These are phyloP conservation scores for Cystobasidium onofrii DNA, from an alignment of 768 basidiomycete species.

Conservation along the genomic window DNA sequence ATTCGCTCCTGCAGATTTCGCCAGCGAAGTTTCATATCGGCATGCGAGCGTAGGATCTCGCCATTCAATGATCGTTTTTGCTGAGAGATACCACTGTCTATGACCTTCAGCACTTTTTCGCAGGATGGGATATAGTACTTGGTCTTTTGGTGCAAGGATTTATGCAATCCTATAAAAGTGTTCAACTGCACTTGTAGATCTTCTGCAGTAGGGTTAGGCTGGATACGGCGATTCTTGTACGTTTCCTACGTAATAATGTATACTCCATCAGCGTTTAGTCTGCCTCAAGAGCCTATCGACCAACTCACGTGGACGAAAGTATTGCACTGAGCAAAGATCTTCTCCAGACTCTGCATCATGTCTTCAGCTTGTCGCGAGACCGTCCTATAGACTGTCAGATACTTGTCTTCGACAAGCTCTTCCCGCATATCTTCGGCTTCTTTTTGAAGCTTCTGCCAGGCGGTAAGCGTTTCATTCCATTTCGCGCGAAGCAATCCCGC, in stretches of 20 bases:
- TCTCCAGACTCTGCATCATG: conserved; percentile 94
- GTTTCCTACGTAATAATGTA: not conserved
- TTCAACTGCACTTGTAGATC: conserved; percentile 13
- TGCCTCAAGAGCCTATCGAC: no score
- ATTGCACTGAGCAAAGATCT: conserved; percentile 56
- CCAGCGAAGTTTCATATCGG: conserved; percentile 83
- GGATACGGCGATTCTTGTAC: not conserved
- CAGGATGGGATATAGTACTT: conserved; percentile 90
- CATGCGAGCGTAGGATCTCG: conserved; percentile 79
- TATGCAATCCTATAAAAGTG: conserved; percentile 30
- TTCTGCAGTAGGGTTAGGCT: not conserved
- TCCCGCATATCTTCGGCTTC: conserved; percentile 55
- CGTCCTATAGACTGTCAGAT: conserved; percentile 88
- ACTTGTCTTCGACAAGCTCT: conserved; percentile 90
- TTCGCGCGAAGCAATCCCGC: conserved; percentile 59
- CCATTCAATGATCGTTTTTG: conserved; percentile 86
- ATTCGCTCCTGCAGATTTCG: conserved; percentile 70
- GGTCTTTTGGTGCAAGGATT: conserved; percentile 37
- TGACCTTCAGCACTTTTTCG: conserved; percentile 80
- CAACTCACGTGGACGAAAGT: conserved; percentile 55
- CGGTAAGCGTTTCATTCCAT: conserved; percentile 60
- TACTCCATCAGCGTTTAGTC: no score
- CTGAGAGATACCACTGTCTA: conserved; percentile 87
- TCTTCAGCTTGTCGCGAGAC: conserved; percentile 74
- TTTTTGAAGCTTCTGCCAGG: conserved; percentile 59